Conservation (phyloP, 257 asterid genomes). For the Solanum ossicruentum region DNA sequence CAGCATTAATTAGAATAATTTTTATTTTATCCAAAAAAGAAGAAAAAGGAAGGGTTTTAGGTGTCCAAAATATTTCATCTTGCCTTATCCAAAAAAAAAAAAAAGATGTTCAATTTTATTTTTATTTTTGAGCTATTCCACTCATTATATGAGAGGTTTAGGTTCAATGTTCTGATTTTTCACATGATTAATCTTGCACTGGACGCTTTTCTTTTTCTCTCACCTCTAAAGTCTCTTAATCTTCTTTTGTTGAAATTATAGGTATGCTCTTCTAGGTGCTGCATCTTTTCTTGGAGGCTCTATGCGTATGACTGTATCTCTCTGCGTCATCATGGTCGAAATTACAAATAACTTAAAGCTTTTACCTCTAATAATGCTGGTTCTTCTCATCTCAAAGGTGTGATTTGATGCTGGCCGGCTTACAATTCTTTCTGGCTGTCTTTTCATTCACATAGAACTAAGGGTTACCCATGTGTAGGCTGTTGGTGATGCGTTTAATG, state of each 20-base stretch:
- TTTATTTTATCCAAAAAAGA: too few species aligned
- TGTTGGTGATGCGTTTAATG: conserved; percentile 98
- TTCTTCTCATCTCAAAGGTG: conserved; percentile 96
- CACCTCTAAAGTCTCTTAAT: neutral
- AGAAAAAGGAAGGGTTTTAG: too few species aligned
- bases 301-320: conserved; percentile 99
- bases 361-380: conserved; percentile 95
- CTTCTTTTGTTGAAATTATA: conserved; percentile 16
- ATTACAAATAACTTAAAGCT: conserved; percentile 86
- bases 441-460: neutral
- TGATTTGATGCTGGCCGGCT: neutral
- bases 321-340: conserved; percentile 97
- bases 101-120: neutral
- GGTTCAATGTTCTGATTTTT: neutral
- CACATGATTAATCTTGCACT: neutral
- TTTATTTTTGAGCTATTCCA: neutral
- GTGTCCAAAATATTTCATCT: neutral
- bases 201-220: neutral
- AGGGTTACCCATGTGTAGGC: conserved; percentile 39
- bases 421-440: neutral
- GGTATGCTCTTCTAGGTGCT: conserved; percentile 96
- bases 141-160: neutral
- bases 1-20: neutral
- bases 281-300: conserved; percentile 99
- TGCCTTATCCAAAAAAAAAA: neutral